phyloP scores from a whole-genome alignment of 2,329 filamentous ascomycete species.

The Epichloe amarillans region DNA sequence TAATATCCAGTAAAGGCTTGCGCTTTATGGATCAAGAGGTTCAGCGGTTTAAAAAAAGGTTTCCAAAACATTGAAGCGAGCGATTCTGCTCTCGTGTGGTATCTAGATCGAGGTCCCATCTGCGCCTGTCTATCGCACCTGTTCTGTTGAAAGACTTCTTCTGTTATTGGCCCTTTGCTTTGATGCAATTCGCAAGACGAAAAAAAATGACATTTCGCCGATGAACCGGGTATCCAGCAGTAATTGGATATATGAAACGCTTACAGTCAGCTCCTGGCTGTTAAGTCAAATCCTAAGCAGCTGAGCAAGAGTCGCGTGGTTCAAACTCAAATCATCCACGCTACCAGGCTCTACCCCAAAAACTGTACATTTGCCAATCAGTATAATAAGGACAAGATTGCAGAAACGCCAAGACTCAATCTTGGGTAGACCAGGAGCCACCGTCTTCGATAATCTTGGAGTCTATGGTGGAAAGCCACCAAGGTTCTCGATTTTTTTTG shows the following conservation, averaged over 20 bases:
- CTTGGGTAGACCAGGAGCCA: neutral
- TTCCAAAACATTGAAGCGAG: neutral
- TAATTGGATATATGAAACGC: neutral
- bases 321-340: neutral
- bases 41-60: neutral
- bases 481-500: too few species aligned
- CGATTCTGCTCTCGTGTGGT: neutral
- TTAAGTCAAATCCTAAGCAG: neutral
- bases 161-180: neutral
- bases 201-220: slow-evolving; percentile 83
- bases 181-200: neutral
- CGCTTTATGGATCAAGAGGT: neutral
- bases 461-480: neutral
- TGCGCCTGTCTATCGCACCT: neutral
- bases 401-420: neutral
- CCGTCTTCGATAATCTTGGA: neutral
- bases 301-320: neutral
- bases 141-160: neutral
- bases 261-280: neutral
- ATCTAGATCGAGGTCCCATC: neutral
- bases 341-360: slow-evolving; percentile 4
- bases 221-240: neutral
- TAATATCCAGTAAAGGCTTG: too few species aligned
- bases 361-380: slow-evolving; percentile 3
- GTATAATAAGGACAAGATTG: neutral